Base-by-base conservation (phyloP, 495 filamentous ascomycete species). In the Letharia lupina region DNA sequence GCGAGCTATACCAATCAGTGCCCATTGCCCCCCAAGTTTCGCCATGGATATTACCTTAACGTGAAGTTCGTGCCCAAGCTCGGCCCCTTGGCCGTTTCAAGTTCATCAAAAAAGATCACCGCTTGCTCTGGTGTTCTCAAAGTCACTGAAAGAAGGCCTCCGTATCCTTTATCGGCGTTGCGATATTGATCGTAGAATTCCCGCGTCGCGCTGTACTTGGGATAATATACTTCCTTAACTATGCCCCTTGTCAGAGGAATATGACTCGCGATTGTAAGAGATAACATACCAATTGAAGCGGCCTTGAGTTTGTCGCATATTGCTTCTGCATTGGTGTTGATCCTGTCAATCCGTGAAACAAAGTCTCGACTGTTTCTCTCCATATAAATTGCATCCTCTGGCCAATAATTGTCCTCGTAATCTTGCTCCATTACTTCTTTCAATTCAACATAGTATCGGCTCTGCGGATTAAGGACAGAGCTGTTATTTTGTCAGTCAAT, bases 61-160 rank as follows among this genome's bases (percentile, higher is more conserved):
- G 94, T 98, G 75, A 99, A 98, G 71, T 98, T 98, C 0, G 95
- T 98, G 1, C 94, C 94, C 33, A 98, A 81, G 73, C 93, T 96
- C 1, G 94, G 94, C 0, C 94, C 94, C 75, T 98, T 98, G 42
- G 88, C 84, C 0, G 91, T 92, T 69, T 96, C 88, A 11, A 98
- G 75, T 23, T 83, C 81, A 74, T 98, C 91, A 78, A 88, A 96
- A 75, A 97, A 96, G 0, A 84, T 84, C 41, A 90, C 77, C 20
- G 92, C 89, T 54, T 93, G 88, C 12, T 77, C 77, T n/a, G 77
- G 84, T 1, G 78, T 79, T 68, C 89, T 77, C 69, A 98, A 94
- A 0, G 87, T 91, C 39, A 91, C 85, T 23, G 90, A 94, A 15
- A 98, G 81, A 1, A 98, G 79, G 11, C 94, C 94, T 33, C 94